Evolutionary conservation across 768 basidiomycete genomes (phyloP).

Genomic region (Neoboletus subvelutipes): DNA sequence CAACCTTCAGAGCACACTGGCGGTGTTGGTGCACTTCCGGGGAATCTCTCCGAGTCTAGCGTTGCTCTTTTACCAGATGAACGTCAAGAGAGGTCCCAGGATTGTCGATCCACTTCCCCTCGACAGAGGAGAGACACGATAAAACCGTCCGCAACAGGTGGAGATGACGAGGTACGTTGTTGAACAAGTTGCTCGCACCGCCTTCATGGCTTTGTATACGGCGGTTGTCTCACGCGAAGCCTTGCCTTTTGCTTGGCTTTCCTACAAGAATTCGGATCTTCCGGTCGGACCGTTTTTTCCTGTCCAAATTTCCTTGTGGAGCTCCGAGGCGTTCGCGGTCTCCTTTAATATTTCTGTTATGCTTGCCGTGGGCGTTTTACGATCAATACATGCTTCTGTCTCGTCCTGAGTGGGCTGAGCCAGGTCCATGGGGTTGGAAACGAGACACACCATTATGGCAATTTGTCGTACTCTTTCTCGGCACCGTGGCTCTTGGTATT

Average conservation of each 20-base stretch:
- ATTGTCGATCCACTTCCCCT: background rate
- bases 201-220: background rate
- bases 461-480: background rate
- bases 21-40: slow-evolving; percentile 53
- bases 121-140: slow-evolving; percentile 21
- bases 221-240: background rate
- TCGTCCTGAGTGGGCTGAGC: background rate
- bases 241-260: background rate
- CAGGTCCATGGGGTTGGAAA: background rate
- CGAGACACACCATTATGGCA: background rate
- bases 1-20: slow-evolving; percentile 32
- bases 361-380: background rate
- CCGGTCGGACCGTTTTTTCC: background rate
- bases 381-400: background rate
- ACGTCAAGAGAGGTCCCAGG: slow-evolving; percentile 21
- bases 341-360: background rate
- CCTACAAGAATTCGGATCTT: background rate
- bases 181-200: too few relatives aligned
- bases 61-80: slow-evolving; percentile 54
- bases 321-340: background rate
- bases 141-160: background rate
- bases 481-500: background rate
- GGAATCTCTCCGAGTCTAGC: slow-evolving; percentile 41
- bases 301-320: background rate
- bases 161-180: slow-evolving; percentile 16